Base-by-base conservation (phyloP, 1,284 basidiomycete species). In the Peniophora sp. region DNA sequence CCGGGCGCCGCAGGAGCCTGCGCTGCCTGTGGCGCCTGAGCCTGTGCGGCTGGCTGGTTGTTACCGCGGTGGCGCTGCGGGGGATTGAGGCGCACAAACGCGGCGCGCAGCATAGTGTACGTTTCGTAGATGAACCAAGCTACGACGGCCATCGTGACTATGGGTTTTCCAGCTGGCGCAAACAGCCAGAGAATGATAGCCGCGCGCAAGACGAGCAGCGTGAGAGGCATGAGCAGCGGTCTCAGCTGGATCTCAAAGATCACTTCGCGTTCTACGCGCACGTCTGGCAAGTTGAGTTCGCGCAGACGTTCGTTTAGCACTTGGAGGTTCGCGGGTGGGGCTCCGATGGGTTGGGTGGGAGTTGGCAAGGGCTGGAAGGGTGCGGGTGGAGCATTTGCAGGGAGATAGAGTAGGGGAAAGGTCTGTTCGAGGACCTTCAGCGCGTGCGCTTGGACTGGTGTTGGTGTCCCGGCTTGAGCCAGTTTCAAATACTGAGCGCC, bases 71-170 rank as follows among this genome's bases (percentile, higher is more conserved):
- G 27, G 27, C 27, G 27, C 27, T 5, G 25, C 24, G 47, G 55
- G 20, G 27, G 24, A 36, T 27, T 44, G 45, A 23, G 54, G 48
- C 22, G 56, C 50, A 44, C 55, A 44, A 53, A 52, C 52, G 50
- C 54, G 43, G 48, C 51, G 38, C 82, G 73, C 53, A 89, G 73
- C n/a, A 82, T 81, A 50, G 75, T 77, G 83, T 83, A 89, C 22
- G 85, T 79, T 64, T 90, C 88, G 61, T 87, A 91, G 14, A 84
- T 53, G 59, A 88, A 77, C 83, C 85, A 89, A 3, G 70, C 76
- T 19, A 83, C 67, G 32, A 91, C 73, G 48, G 87, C 64, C 22
- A 86, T 55, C 20, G 81, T 81, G 53, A 89, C 78, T 12, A 89
- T 61, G 1, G 88, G 88, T 53, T 86, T 85, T 56, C 84, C 74